Evolutionary conservation across 768 basidiomycete genomes (phyloP).

Genomic region (Amanita exitialis): DNA sequence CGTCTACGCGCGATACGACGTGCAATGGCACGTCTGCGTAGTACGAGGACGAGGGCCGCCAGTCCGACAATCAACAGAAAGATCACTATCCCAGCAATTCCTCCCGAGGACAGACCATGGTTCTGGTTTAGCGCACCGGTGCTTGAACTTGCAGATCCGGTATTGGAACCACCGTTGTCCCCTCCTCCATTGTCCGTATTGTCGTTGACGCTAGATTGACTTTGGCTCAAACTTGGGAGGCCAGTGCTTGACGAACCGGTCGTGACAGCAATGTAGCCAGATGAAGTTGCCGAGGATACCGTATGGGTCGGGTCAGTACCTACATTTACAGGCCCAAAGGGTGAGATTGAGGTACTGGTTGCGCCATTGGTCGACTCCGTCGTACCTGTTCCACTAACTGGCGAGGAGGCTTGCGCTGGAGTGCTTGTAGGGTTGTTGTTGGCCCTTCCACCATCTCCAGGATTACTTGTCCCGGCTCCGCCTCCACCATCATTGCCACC

Average conservation of each 20-base stretch:
- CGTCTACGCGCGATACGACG: constrained; percentile 32
- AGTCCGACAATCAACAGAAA: constrained; percentile 24
- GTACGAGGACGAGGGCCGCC: constrained; percentile 25
- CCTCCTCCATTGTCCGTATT: background rate
- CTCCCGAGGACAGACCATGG: constrained; percentile 29
- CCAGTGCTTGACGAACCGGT: background rate
- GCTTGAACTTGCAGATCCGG: background rate
- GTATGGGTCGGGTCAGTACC: background rate
- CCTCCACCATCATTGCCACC: too few relatives aligned
- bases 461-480: constrained; percentile 2
- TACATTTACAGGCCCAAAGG: too few relatives aligned
- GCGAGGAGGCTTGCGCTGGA: background rate
- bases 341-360: background rate
- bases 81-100: constrained; percentile 36
- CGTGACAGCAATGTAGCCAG: background rate
- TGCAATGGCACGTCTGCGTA: constrained; percentile 35
- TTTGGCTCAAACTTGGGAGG: background rate
- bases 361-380: background rate
- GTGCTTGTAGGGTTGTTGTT: background rate
- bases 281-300: background rate
- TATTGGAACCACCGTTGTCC: background rate
- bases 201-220: background rate
- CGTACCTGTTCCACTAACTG: background rate
- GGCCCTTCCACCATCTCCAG: background rate
- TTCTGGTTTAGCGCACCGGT: constrained; percentile 11